phyloP scores from a whole-genome alignment of 1,284 basidiomycete genomes.

The Testicularia cyperi region DNA sequence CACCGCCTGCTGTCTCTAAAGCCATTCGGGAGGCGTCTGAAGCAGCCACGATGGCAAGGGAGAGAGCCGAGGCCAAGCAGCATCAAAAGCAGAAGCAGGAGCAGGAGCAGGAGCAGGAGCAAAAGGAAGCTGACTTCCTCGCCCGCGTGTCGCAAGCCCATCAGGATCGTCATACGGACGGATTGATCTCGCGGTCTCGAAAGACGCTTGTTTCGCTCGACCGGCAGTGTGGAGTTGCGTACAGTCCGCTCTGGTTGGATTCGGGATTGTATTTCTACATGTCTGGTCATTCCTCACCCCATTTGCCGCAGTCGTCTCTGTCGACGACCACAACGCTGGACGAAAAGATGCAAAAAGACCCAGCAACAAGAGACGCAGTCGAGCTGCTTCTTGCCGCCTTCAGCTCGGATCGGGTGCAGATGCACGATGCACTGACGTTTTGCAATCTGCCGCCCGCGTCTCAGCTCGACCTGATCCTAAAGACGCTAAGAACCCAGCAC shows the following conservation, averaged over 20 bases:
- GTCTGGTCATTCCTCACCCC: slow-evolving; percentile 16
- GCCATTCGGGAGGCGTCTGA: slow-evolving; percentile 3
- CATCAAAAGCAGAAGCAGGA: slow-evolving; percentile 1
- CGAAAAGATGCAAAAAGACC: slow-evolving; percentile 10
- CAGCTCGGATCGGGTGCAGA: neutral
- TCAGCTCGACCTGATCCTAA: slow-evolving; percentile 24
- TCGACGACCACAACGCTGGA: slow-evolving; percentile 11
- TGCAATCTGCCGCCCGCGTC: slow-evolving; percentile 2
- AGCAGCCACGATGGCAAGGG: no score
- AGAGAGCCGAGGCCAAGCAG: neutral
- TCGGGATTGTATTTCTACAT: slow-evolving; percentile 5
- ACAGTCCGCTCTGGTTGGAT: slow-evolving; percentile 47
- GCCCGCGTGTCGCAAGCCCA: slow-evolving; percentile 13
- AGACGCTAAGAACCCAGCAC: slow-evolving; percentile 14
- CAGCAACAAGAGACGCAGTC: slow-evolving; percentile 9
- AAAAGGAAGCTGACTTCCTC: slow-evolving; percentile 15
- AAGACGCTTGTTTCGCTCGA: slow-evolving; percentile 33
- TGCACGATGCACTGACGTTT: slow-evolving; percentile 13
- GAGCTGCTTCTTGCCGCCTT: slow-evolving; percentile 22
- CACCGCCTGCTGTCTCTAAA: neutral
- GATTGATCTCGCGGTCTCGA: slow-evolving; percentile 27
- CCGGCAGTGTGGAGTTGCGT: no score
- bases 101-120: neutral
- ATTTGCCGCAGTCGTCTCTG: neutral
- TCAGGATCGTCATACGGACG: slow-evolving; percentile 12